phyloP scores from a whole-genome alignment of 1,139 yeast species.

The Geotrichum fermentans region DNA sequence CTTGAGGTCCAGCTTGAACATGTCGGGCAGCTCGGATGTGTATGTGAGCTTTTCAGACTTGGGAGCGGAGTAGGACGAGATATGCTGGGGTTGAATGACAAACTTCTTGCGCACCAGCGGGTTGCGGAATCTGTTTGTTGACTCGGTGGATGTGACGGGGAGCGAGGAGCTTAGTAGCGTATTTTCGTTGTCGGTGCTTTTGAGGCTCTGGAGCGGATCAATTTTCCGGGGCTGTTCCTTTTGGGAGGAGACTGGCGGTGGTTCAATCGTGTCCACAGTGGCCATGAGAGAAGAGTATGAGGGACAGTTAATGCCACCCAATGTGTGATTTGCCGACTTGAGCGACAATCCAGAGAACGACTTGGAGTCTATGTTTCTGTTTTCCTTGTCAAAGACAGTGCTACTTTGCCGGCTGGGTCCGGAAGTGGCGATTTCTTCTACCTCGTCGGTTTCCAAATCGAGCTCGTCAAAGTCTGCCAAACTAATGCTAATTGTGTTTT shows the following conservation, averaged over 20 bases:
- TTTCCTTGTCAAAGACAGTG: not conserved
- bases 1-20: conserved; percentile 50
- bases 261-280: not conserved
- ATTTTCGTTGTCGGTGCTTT: not conserved
- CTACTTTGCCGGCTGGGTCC: not conserved
- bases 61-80: conserved; percentile 22
- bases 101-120: conserved; percentile 11
- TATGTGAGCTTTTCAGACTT: conserved; percentile 49
- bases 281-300: not conserved
- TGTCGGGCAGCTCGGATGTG: conserved; percentile 77
- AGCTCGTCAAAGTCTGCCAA: conserved; percentile 9
- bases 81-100: conserved; percentile 7
- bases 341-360: not conserved
- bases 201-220: not conserved
- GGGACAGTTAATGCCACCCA: not conserved
- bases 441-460: not conserved
- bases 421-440: too few species aligned
- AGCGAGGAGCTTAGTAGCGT: not conserved
- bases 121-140: not conserved
- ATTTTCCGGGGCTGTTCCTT: too few species aligned
- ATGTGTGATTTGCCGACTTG: not conserved
- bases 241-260: not conserved
- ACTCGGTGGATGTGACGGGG: not conserved
- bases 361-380: too few species aligned
- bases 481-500: conserved; percentile 3